Percentiles rank a stretch among this genome's conserved stretches.
These are phyloP conservation scores for Phialophora chinensis DNA, from an alignment of 2,329 filamentous ascomycete species.

Conservation along the genomic window DNA sequence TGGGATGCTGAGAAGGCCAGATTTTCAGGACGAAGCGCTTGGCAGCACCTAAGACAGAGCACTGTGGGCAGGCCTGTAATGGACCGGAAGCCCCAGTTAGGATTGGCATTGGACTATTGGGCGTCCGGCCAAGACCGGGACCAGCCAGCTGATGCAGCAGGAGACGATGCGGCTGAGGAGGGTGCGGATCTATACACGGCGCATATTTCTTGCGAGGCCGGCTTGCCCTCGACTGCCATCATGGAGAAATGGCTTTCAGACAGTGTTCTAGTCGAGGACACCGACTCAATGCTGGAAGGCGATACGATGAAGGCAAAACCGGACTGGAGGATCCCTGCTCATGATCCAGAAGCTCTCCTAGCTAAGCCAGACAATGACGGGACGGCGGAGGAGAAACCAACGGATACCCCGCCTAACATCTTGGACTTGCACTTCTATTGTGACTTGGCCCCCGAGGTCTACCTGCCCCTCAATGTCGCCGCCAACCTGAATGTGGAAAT, in stretches of 20 bases:
- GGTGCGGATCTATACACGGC: conserved; percentile 44
- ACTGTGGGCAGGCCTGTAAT: conserved; percentile 51
- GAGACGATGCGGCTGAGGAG: conserved; percentile 37
- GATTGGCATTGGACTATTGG: conserved; percentile 53
- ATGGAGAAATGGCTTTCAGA: conserved; percentile 52
- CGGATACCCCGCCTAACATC: conserved; percentile 44
- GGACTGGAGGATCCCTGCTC: conserved; percentile 40
- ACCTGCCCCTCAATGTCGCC: conserved; percentile 50
- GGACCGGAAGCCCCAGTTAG: conserved; percentile 49
- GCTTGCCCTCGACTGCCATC: conserved; percentile 52
- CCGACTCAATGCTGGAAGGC: conserved; percentile 45
- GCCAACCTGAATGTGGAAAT: conserved; percentile 50
- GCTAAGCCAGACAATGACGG: conserved; percentile 43
- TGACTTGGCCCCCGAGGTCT: conserved; percentile 50
- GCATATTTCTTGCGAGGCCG: conserved; percentile 53
- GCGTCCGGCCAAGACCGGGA: conserved; percentile 34
- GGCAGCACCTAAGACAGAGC: conserved; percentile 51
- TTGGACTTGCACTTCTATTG: conserved; percentile 54
- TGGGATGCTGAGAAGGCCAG: conserved; percentile 51
- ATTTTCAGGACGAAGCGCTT: conserved; percentile 42
- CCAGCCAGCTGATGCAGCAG: conserved; percentile 39
- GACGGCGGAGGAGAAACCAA: conserved; percentile 46
- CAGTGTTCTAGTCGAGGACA: conserved; percentile 44
- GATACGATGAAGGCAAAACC: conserved; percentile 48
- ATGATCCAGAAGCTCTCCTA: conserved; percentile 10